Percentiles rank a stretch among this genome's conserved stretches.
Conservation (phyloP, 495 filamentous ascomycete species). For the Stereocaulon alpinum region DNA sequence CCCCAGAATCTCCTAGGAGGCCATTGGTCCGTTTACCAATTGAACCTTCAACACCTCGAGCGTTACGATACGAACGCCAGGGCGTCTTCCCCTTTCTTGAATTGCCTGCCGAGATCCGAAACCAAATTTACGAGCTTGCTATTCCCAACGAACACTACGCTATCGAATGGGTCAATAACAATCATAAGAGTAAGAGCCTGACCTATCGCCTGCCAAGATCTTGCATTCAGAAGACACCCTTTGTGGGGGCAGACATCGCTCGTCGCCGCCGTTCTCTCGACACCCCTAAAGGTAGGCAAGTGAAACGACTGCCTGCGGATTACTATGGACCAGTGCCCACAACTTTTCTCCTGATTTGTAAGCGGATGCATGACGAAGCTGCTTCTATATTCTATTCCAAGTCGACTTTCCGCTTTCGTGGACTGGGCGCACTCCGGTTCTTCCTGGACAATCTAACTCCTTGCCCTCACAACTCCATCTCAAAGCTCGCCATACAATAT, state of each 20-base stretch:
- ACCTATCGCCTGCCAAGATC: constrained; percentile 3
- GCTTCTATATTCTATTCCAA: constrained; percentile 18
- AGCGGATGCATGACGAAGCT: constrained; percentile 15
- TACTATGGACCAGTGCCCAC: constrained; percentile 4
- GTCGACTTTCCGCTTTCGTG: constrained; percentile 17
- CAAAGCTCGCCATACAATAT: constrained; percentile 9
- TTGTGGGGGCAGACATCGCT: neutral
- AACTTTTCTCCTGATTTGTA: constrained; percentile 16
- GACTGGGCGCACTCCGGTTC: constrained; percentile 8
- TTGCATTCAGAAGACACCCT: neutral
- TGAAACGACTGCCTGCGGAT: neutral
- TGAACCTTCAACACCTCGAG: constrained; percentile 2
- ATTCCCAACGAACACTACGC: constrained; percentile 13
- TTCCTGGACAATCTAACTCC: constrained; percentile 17
- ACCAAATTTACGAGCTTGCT: constrained; percentile 18
- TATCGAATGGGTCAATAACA: constrained; percentile 15
- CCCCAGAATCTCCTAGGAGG: neutral
- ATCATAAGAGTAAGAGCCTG: constrained; percentile 11
- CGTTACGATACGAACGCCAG: constrained; percentile 8
- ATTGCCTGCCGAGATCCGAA: constrained; percentile 18
- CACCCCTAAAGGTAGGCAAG: neutral
- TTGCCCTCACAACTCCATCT: constrained; percentile 4
- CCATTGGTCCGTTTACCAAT: constrained; percentile 5
- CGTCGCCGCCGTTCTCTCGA: constrained; percentile 17
- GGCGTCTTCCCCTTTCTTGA: constrained; percentile 16